A percentile compares a stretch with the other conserved stretches of the same genome.
These are phyloP conservation scores for Zelonia costaricensis DNA, from an alignment of 208 protist species.

Conservation along the genomic window DNA sequence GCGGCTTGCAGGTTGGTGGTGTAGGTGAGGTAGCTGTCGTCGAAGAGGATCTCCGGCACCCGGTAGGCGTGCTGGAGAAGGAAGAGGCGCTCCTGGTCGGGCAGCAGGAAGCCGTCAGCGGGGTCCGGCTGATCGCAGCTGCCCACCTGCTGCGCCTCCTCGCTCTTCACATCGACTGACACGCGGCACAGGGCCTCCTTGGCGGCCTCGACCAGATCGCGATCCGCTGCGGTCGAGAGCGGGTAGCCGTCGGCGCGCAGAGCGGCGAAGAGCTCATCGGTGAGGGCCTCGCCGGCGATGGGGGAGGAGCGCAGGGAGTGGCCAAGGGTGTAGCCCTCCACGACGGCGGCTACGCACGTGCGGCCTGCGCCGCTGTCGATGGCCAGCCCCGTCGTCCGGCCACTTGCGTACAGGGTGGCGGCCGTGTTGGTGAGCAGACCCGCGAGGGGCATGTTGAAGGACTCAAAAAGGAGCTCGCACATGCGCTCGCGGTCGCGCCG, in stretches of 20 bases:
- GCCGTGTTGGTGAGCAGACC: slow-evolving; percentile 94
- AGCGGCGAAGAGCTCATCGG: slow-evolving; percentile 62
- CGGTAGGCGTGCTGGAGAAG: slow-evolving; percentile 78
- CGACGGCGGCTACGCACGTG: slow-evolving; percentile 98
- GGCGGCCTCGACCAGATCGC: slow-evolving; percentile 59
- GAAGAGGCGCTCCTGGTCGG: slow-evolving; percentile 89
- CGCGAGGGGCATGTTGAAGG: slow-evolving; percentile 93
- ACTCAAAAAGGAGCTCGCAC: slow-evolving; percentile 97
- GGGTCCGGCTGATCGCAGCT: slow-evolving; percentile 3
- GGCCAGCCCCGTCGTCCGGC: slow-evolving; percentile 97
- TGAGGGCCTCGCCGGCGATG: slow-evolving; percentile 82
- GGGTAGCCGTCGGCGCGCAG: slow-evolving; percentile 82
- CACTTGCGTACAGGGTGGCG: slow-evolving; percentile 97
- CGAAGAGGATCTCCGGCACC: slow-evolving; percentile 89
- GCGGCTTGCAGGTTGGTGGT: slow-evolving; percentile 31
- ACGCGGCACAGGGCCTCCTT: slow-evolving; percentile 87
- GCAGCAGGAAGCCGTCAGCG: slow-evolving; percentile 65
- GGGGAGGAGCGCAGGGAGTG: slow-evolving; percentile 59
- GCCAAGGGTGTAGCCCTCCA: slow-evolving; percentile 93
- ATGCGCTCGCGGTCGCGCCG: slow-evolving; percentile 93
- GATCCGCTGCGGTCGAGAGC: slow-evolving; percentile 86
- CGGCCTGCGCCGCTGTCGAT: slow-evolving; percentile 99
- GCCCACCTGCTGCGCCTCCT: slow-evolving; percentile 4
- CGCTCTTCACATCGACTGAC: slow-evolving; percentile 34
- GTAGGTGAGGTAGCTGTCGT: slow-evolving; percentile 37